Conservation (phyloP, 331 rosid genomes). For the Acacia pycnantha region DNA sequence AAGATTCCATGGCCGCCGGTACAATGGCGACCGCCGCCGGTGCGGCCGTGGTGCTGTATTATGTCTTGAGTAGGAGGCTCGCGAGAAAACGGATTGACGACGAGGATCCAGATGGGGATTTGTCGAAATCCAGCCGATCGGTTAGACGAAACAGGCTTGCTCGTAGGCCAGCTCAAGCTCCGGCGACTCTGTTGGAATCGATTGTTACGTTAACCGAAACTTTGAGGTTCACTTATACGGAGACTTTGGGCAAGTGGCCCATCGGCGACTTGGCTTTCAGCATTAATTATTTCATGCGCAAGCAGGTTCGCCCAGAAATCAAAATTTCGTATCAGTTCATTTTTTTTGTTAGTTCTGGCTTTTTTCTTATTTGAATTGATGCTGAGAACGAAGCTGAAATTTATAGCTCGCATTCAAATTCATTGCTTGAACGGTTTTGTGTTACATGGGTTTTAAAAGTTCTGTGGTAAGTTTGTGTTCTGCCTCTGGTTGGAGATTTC, state of each 20-base stretch:
- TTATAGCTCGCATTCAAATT: not conserved
- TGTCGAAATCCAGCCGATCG: conserved; percentile 64
- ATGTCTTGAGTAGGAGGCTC: conserved; percentile 53
- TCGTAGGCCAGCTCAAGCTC: conserved; percentile 90
- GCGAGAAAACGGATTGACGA: conserved; percentile 38
- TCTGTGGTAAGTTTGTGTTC: not conserved
- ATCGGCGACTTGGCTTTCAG: conserved; percentile 98
- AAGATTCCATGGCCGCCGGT: conserved; percentile 75
- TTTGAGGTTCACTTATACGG: conserved; percentile 79
- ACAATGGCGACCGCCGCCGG: conserved; percentile 96
- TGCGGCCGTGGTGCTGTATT: conserved; percentile 72
- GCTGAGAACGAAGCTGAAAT: not conserved
- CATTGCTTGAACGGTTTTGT: not conserved
- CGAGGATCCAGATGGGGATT: conserved; percentile 45
- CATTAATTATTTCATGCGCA: conserved; percentile 82
- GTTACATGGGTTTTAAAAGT: not conserved
- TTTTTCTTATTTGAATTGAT: not conserved
- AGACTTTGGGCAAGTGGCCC: conserved; percentile 95
- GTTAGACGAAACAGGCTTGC: conserved; percentile 57
- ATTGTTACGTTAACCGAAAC: conserved; percentile 78
- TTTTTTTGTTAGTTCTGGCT: not conserved
- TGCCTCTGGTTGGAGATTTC: not conserved
- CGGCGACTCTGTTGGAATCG: conserved; percentile 84
- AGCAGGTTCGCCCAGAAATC: conserved; percentile 57
- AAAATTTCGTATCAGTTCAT: not conserved